Base-by-base conservation (phyloP, 139 green algal genomes). In the Bryopsis sp. region DNA sequence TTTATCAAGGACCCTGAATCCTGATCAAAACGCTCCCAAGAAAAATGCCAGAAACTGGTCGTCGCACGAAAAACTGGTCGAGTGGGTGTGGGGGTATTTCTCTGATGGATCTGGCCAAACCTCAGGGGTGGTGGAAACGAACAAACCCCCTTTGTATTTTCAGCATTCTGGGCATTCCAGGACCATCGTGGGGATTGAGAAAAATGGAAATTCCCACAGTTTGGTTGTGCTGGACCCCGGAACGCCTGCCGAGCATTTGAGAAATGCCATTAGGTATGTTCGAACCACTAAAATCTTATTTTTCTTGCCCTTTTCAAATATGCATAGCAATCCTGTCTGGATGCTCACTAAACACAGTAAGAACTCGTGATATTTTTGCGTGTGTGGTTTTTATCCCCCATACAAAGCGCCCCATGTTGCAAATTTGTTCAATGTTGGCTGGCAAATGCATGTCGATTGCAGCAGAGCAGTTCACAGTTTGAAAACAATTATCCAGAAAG, bases 121-220 rank as follows among this genome's bases (percentile, higher is more conserved):
- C 31, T 22, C 39, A 67, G 59, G 31, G 4, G 26, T 47, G 0
- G 75, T 85, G 29, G 50, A 64, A 6, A 82, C 79, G 1, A 68
- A 61, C 32, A 50, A 77, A 57, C 74, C 76, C 15, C 84, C 84
- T 39, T 75, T 90, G 68, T 90, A 86, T 69, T 85, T 89, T 58
- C 84, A 90, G 76, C 82, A 88, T 38, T 68, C 84, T 46, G 82
- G 84, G 33, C 84, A 90, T 72, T 85, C 76, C 26, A 74, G 84
- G 34, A 90, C 84, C 32, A 85, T 90, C 58, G 79, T 90, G 0
- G 84, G 84, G 46, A 83, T 90, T 29, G 81, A 89, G 24, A 47
- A 76, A 48, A 34, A 34, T 7, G 26, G n/a, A 5, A 48, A 15
- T 8, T 39, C 29, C 19, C 34, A 54, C 37, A 43, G 5, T n/a